Evolutionary conservation across 31 red algal genomes (phyloP).

Genomic region (Odonthalia washingtoniensis): DNA sequence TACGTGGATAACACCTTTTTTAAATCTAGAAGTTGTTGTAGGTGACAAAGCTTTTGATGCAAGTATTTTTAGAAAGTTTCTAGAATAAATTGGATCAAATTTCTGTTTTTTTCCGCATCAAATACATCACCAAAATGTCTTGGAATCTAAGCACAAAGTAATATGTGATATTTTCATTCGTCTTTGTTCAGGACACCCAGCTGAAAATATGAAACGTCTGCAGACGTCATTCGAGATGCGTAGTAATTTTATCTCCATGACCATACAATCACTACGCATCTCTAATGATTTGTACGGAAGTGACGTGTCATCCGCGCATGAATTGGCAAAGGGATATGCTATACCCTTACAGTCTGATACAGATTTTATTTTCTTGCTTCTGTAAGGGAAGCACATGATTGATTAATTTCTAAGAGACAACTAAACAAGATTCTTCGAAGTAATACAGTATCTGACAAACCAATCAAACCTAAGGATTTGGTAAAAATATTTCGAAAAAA

Average conservation of each 20-base stretch:
- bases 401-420: conserved; percentile 7
- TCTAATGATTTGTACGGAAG: conserved; percentile 37
- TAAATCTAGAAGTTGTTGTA: neutral
- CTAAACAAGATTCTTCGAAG: conserved; percentile 23
- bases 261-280: neutral
- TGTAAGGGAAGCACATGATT: neutral
- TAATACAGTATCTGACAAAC: neutral
- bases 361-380: neutral
- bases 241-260: too few species aligned
- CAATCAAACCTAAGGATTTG: neutral
- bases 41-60: conserved; percentile 19
- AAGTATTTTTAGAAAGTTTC: neutral
- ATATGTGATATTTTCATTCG: conserved; percentile 24
- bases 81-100: neutral
- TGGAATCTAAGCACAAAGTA: conserved; percentile 37
- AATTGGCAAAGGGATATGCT: conserved; percentile 37
- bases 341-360: neutral
- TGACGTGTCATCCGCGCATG: conserved; percentile 11
- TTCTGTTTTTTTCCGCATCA: neutral
- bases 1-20: conserved; percentile 23
- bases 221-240: too few species aligned
- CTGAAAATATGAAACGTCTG: neutral
- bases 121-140: conserved; percentile 9
- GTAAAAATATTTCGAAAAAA: conserved; percentile 32
- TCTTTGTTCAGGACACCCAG: neutral